Base-by-base conservation (phyloP, 495 filamentous ascomycete species). In the Tuber magnatum region DNA sequence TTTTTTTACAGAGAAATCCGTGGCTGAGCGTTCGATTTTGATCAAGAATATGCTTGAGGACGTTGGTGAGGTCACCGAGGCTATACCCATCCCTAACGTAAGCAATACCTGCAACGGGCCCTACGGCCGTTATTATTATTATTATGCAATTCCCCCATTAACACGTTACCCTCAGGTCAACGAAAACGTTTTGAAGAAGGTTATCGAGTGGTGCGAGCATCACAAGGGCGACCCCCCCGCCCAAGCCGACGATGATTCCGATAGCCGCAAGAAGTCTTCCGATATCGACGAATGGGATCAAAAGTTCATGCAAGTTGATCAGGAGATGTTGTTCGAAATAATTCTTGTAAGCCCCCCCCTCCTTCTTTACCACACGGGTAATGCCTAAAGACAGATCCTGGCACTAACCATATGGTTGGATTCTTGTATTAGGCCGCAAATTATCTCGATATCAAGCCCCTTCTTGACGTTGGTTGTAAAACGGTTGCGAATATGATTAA, bases 231-330 rank as follows among this genome's bases (percentile, higher is more conserved):
- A 99, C 83, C 92, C 95, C 68, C 88, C 90, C 28, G 86, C 89
- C 61, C 84, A 89, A 61, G 86, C 89, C 72, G 92, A 94, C 71
- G 95, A 99, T 72, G 94, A 99, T 76, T 91, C 93, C 78, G 95
- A 99, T 82, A 92, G 88, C 51, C 92, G 96, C 77, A 97, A 97
- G 88, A 97, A 97, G 89, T 96, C 93, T 0, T 97, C 95, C 35
- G 95, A 98, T 72, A 99, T 99, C 81, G 95, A 97, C 61, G 95
- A 99, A 85, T 99, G 95, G 95, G 95, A 99, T 80, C 95, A 97
- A 84, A 99, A 99, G 84, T 99, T 97, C 84, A 99, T 98, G 95
- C 95, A 98, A 85, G 95, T 99, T 14, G 95, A 99, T 83, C 95
- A 99, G 83, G 95, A 99, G 85, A 97, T 99, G 95, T 89, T 99